Evolutionary conservation across 2,329 filamentous ascomycete species (phyloP).

Genomic region (Corniculantispora saksenae): DNA sequence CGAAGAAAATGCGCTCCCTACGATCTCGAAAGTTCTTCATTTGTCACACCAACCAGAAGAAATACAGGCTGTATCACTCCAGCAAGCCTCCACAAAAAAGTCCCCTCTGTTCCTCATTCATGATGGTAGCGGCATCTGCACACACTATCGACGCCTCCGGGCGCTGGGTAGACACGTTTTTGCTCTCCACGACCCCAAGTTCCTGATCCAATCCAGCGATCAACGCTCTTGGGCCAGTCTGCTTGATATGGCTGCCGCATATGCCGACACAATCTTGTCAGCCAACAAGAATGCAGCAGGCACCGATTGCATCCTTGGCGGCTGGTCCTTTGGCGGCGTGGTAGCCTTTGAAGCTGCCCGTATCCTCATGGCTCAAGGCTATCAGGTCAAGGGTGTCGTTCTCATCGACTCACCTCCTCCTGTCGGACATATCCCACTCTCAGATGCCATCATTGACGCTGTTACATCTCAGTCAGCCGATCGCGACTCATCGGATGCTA

Average conservation of each 20-base stretch:
- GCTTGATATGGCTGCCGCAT: neutral
- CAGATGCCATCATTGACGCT: slow-evolving; percentile 28
- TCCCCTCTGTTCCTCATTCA: slow-evolving; percentile 29
- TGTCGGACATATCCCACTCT: slow-evolving; percentile 48
- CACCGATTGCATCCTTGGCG: slow-evolving; percentile 38
- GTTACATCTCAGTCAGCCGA: neutral
- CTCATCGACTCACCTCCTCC: slow-evolving; percentile 48
- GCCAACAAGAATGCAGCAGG: neutral
- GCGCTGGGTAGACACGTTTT: slow-evolving; percentile 20
- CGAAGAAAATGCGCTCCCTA: neutral
- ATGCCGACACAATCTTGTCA: neutral
- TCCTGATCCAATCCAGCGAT: slow-evolving; percentile 17
- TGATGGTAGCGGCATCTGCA: slow-evolving; percentile 32
- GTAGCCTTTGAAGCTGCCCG: slow-evolving; percentile 49
- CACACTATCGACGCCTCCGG: neutral
- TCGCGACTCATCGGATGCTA: neutral
- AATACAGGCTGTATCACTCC: neutral
- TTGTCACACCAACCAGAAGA: slow-evolving; percentile 1
- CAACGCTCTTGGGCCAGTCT: neutral
- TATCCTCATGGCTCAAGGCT: slow-evolving; percentile 38
- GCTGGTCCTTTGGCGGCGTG: slow-evolving; percentile 57
- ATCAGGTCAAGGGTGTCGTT: slow-evolving; percentile 40
- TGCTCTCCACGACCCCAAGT: slow-evolving; percentile 23
- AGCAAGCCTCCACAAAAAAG: neutral
- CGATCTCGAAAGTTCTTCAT: neutral